Evolutionary conservation across 2,329 filamentous ascomycete species (phyloP).

Genomic region (Rutstroemia sp.): DNA sequence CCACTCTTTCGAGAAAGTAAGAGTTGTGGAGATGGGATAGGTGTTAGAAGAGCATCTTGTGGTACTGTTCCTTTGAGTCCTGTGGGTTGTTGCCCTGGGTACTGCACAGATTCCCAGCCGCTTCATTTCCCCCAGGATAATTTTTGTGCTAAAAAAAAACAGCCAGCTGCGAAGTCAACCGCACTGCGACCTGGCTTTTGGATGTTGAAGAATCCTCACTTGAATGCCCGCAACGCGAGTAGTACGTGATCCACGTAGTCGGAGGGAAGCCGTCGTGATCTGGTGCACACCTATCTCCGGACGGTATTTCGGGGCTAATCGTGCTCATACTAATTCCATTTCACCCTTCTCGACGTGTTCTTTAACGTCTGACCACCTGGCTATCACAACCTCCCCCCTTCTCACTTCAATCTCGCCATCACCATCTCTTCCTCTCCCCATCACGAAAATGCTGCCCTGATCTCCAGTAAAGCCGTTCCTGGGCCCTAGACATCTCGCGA

Average conservation of each 20-base stretch:
- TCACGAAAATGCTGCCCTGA: constrained; percentile 74
- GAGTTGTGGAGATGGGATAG: too few species aligned
- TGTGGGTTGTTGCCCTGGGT: too few species aligned
- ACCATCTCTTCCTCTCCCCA: constrained; percentile 58
- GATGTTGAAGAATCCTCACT: too few species aligned
- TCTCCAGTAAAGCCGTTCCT: constrained; percentile 57
- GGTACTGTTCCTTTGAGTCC: too few species aligned
- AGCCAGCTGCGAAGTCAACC: too few species aligned
- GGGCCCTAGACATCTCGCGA: constrained; percentile 60
- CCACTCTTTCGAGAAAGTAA: too few species aligned
- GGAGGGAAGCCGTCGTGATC: not conserved
- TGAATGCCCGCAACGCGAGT: too few species aligned
- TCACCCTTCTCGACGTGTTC: constrained; percentile 16
- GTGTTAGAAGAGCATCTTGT: too few species aligned
- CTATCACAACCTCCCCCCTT: constrained; percentile 26
- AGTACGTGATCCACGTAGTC: not conserved
- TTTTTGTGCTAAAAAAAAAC: too few species aligned
- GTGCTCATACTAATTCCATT: constrained; percentile 24
- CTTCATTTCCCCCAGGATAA: too few species aligned
- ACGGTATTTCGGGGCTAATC: not conserved
- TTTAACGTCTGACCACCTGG: constrained; percentile 33
- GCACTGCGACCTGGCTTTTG: too few species aligned
- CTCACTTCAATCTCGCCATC: constrained; percentile 51
- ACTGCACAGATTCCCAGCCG: too few species aligned
- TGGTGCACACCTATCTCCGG: not conserved